Evolutionary conservation across 306 rosid species (phyloP).

Genomic region (Quercus rubra): DNA sequence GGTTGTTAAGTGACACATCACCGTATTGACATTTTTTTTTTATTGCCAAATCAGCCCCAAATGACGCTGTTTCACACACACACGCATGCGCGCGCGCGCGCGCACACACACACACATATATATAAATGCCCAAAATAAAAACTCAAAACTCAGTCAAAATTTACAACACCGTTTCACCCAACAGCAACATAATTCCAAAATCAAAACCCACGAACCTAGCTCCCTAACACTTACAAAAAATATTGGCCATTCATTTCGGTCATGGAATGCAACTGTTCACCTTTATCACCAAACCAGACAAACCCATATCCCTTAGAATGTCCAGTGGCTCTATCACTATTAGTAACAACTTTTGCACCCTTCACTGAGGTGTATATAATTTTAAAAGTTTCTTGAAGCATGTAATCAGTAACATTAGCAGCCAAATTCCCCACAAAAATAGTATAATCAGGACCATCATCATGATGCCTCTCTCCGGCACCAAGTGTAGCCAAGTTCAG

Average conservation of each 20-base stretch:
- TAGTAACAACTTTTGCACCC: constrained; percentile 64
- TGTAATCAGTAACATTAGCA: constrained; percentile 58
- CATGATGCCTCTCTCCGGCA: constrained; percentile 69
- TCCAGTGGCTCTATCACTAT: constrained; percentile 49
- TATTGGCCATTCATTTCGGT: constrained; percentile 55
- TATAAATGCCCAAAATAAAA: no score
- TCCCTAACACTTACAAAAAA: constrained; percentile 23
- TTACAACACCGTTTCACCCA: no score
- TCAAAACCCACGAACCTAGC: no score
- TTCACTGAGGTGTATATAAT: constrained; percentile 39
- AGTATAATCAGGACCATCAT: constrained; percentile 53
- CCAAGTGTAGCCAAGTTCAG: constrained; percentile 66
- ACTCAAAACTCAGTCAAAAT: no score
- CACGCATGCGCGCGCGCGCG: fast-evolving
- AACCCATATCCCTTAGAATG: constrained; percentile 68
- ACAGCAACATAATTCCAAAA: no score
- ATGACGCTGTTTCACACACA: no score
- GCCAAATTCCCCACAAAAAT: constrained; percentile 68
- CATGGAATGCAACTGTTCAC: constrained; percentile 57
- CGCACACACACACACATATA: no score
- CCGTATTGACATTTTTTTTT: no score
- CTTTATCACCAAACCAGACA: constrained; percentile 56
- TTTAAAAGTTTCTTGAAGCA: constrained; percentile 53
- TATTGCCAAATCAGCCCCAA: no score
- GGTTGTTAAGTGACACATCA: no score